Evolutionary conservation across 495 filamentous ascomycete genomes (phyloP), one percentile per base, ranked within the genome.

Genomic region (Penicillium cosmopolitanum): DNA sequence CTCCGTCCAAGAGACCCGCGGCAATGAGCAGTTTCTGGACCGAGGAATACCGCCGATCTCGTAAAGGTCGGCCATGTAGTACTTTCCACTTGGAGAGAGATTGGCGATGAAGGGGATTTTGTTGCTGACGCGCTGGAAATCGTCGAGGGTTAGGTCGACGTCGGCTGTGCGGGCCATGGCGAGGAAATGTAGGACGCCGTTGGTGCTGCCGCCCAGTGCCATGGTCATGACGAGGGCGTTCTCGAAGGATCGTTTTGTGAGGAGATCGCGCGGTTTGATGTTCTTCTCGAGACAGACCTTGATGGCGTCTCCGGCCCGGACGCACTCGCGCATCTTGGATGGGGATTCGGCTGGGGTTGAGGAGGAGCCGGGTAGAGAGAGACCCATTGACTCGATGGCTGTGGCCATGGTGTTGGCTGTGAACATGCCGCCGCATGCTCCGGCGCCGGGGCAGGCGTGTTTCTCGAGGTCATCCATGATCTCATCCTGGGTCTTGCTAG

Each of bases 341-440:
- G 95, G 93, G 3, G 90, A 94, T 9, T 85, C 80, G 3, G 95
- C 95, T 3, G 94, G 93, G 54, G 87, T 96, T 1, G 91, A 94
- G 0, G 92, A 96, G 2, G 92, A 96, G 10, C 94, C 94, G 0
- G 95, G 94, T 15, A 97, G 81, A 3, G 86, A 87, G 21, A 98
- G 82, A 53, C 95, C 95, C 91, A 98, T 96, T 8, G 92, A 90
- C 73, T 98, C 95, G 62, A 98, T 92, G 13, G 93, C 93, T 0
- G 93, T 96, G 5, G 92, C 90, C 93, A 98, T 96, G 2, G 95
- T 97, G 73, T 98, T 98, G 55, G 95, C 95, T 3, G 95, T 98
- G 85, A 91, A 98, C 86, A 88, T 98, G 50, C 95, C 95, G 62
- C 95, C 95, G 66, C 95, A 98, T n/a, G 93, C 93, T 34, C 94